Evolutionary conservation across 192 early-diverging fungal species (phyloP), one percentile per base, ranked within the genome.

Genomic region (Linnemannia zychae): DNA sequence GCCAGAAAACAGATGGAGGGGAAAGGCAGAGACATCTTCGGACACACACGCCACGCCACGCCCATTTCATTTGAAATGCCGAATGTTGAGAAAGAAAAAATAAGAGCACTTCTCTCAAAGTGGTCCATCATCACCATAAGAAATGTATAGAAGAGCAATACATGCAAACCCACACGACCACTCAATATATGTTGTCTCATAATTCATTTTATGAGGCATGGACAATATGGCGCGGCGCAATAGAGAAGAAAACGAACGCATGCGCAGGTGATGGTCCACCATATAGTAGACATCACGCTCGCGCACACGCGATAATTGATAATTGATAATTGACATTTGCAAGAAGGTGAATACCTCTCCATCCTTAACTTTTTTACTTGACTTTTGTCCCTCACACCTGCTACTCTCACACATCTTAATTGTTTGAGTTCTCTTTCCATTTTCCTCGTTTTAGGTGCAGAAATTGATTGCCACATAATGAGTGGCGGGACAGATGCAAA

Each of bases 51-150:
- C 57, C 57, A 63, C 57, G 57, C 57, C 28, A 63, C 57, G 57
- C 57, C 31, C 57, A 63, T 63, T 60, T 63, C 57, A 63, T 63
- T 63, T 63, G 57, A 63, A 63, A 63, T 63, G 28, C 57, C 57
- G 57, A 63, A 63, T 31, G 57, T 33, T n/a, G 31, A 63, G 31
- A n/a, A 63, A 63, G 28, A 22, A n/a, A 53, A 57, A n/a, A 57
- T 57, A 57, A 6, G 40, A 44, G 40, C 40, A 44, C 4, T 9
- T 3, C 3, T 44, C 4, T 9, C 40, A n/a, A n/a, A 44, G 40
- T 44, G 40, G 40, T 44, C n/a, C n/a, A n/a, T 44, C 40, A 44
- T n/a, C 53, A 24, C n/a, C 22, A 28, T 24, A 5, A 11, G n/a
- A 11, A 9, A 57, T 20, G 11, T 11, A 28, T n/a, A n/a, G 53